Percentiles rank a stretch among this genome's conserved stretches.
Conservation (phyloP, 75 land plant genomes). For the Isoetes taiwanensis region DNA sequence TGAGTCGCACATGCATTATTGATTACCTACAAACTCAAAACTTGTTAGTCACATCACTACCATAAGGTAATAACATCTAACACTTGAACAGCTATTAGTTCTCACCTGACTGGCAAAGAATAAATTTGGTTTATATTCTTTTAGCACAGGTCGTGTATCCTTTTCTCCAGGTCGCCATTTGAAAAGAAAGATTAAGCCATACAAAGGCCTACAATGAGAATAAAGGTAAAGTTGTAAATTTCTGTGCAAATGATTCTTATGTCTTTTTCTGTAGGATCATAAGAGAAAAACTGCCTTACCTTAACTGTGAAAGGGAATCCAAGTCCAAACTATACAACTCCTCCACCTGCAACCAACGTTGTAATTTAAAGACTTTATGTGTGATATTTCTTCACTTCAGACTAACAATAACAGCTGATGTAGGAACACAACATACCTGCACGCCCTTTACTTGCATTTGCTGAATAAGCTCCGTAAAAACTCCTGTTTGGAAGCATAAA, state of each 20-base stretch:
- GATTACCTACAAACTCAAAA: constrained; percentile 45
- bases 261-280: background rate
- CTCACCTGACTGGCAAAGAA: constrained; percentile 97
- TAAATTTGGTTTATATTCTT: constrained; percentile 67
- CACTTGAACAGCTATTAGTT: background rate
- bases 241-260: background rate
- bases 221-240: background rate
- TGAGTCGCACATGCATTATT: constrained; percentile 99
- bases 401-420: no score
- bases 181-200: constrained; percentile 95
- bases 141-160: constrained; percentile 60
- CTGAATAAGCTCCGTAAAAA: constrained; percentile 94
- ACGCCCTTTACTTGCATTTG: constrained; percentile 99
- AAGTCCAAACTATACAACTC: constrained; percentile 88
- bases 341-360: constrained; percentile 54
- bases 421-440: constrained; percentile 50
- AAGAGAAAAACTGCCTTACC: constrained; percentile 26
- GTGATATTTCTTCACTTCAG: no score
- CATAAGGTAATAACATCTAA: no score
- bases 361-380: no score
- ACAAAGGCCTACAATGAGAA: constrained; percentile 55
- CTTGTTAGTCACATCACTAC: background rate
- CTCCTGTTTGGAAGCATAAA: no score
- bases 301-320: constrained; percentile 51
- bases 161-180: constrained; percentile 97